Conservation (phyloP, 2,329 filamentous ascomycete genomes). For the Stachybotrys echinatus region DNA sequence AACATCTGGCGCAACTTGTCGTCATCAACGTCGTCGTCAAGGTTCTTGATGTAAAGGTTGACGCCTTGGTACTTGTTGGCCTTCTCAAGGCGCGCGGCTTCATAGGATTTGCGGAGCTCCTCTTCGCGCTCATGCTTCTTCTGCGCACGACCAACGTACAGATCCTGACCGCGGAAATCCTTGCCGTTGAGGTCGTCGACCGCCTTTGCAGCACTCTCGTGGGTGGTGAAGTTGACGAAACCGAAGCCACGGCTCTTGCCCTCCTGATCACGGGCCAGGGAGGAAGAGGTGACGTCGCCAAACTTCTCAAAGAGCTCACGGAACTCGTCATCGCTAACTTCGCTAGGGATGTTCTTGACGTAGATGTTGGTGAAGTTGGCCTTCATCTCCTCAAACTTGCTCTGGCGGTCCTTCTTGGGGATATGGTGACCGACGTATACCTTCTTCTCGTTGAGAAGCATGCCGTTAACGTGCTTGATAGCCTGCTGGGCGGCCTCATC, state of each 20-base stretch:
- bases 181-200: slow-evolving; percentile 89
- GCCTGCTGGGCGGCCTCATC: slow-evolving; percentile 94
- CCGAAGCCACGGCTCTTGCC: slow-evolving; percentile 94
- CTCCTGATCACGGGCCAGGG: slow-evolving; percentile 81
- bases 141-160: slow-evolving; percentile 97
- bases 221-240: slow-evolving; percentile 92
- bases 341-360: slow-evolving; percentile 91
- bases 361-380: slow-evolving; percentile 99
- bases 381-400: slow-evolving; percentile 99
- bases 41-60: slow-evolving; percentile 99
- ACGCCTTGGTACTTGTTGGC: slow-evolving; percentile 99
- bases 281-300: slow-evolving; percentile 92
- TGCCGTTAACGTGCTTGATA: slow-evolving; percentile 99
- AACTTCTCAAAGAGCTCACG: slow-evolving; percentile 86
- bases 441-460: slow-evolving; percentile 99
- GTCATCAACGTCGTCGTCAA: slow-evolving; percentile 94
- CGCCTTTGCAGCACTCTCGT: slow-evolving; percentile 79
- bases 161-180: slow-evolving; percentile 89
- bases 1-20: slow-evolving; percentile 97
- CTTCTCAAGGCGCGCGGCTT: slow-evolving; percentile 96
- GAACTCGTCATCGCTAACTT: slow-evolving; percentile 91
- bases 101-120: slow-evolving; percentile 97
- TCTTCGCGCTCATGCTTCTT: slow-evolving; percentile 99
- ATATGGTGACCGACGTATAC: slow-evolving; percentile 99
- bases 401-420: slow-evolving; percentile 99